A percentile compares a stretch with the other conserved stretches of the same genome.
phyloP scores from a whole-genome alignment of 116 monocot genomes.

The Cymodocea nodosa region DNA sequence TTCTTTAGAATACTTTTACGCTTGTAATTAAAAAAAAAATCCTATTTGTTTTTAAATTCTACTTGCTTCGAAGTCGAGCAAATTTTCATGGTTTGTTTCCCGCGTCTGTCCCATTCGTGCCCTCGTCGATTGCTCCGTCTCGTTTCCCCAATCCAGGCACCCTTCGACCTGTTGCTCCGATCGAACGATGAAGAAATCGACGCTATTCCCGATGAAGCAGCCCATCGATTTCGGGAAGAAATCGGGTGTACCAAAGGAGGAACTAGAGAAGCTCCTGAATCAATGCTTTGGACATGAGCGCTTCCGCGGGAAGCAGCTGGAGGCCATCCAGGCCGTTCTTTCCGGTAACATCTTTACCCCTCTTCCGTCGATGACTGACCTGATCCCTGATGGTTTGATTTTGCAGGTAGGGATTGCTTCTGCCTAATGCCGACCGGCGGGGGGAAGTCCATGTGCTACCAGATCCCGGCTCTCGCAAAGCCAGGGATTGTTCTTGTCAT shows the following conservation, averaged over 20 bases:
- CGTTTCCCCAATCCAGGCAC: no score
- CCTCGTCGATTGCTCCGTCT: neutral
- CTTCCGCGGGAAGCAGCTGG: slow-evolving; percentile 75
- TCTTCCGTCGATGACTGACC: neutral
- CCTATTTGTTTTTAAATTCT: no score
- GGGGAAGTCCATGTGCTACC: slow-evolving; percentile 96
- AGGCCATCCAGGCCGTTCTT: slow-evolving; percentile 73
- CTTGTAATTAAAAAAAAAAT: no score
- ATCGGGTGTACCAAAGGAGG: slow-evolving; percentile 21
- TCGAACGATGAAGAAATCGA: slow-evolving; percentile 29
- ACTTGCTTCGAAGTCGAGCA: no score
- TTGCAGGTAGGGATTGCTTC: slow-evolving; percentile 85
- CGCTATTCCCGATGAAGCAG: slow-evolving; percentile 10
- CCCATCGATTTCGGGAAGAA: slow-evolving; percentile 1
- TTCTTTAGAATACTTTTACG: no score
- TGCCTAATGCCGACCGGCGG: slow-evolving; percentile 98
- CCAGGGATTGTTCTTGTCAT: slow-evolving; percentile 79
- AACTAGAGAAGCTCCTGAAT: slow-evolving; percentile 40
- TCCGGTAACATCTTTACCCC: slow-evolving; percentile 29
- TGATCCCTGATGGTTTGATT: neutral
- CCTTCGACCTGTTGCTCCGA: neutral
- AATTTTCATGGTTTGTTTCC: no score
- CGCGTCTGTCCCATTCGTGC: neutral
- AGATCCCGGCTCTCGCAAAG: slow-evolving; percentile 78
- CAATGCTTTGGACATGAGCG: slow-evolving; percentile 56